Evolutionary conservation across 345 rosid genomes (phyloP), one percentile per base, ranked within the genome.

Genomic region (Gossypium ekmanianum): DNA sequence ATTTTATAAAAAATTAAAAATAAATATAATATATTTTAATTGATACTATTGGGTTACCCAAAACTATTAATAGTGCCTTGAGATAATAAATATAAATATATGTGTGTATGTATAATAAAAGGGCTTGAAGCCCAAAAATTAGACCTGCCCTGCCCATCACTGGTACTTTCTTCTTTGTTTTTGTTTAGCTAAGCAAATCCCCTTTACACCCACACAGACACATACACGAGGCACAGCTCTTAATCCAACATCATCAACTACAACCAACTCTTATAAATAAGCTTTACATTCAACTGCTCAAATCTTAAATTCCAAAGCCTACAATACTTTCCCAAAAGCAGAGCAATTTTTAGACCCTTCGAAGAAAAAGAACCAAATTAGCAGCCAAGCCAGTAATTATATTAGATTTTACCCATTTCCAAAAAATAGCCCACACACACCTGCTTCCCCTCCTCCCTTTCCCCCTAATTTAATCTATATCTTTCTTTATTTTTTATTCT

Each of bases 401-500:
- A 26, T 59, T 59, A 12, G 62, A 58, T 58, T 47, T 34, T 55
- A 22, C 64, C n/a, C n/a, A 26, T 26, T 12, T 11, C 64, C n/a
- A 61, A 61, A 22, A 61, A 61, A 26, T 26, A 61, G 39, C 64
- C 64, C 64, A 61, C 41, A 26, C 41, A 68, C 43, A 22, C 66
- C 41, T 14, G 64, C 64, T 73, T 61, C 16, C 7, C 55, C 20
- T 14, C 16, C 55, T 14, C 16, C 55, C n/a, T 47, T 47, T 22
- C 39, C 22, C 56, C 56, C 54, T 12, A 2, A 67, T 22, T 47
- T 67, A 26, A 9, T 34, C 17, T 61, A 57, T 59, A 4, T 34
- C 14, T 20, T 26, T 11, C 1, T 57, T 47, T 12, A 9, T 2
- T 56, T 56, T 56, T 54, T 17, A 7, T 16, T 56, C 2, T 12